Percentiles rank a stretch among this genome's conserved stretches.
Conservation (phyloP, 2,329 filamentous ascomycete species). For the Fusarium sp. region DNA sequence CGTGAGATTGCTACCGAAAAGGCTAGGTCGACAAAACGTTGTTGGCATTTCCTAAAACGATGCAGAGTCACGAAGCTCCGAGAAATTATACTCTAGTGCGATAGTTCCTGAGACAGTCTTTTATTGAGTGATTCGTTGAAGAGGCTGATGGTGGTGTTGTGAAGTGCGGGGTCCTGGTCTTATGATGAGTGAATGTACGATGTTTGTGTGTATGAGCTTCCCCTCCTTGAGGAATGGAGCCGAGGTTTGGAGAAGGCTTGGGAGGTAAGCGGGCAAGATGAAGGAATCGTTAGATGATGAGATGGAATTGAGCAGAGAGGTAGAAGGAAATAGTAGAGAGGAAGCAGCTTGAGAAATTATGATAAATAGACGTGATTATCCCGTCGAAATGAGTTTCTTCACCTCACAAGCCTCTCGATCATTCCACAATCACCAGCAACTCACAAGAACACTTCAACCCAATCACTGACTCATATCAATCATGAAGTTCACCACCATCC, state of each 20-base stretch:
- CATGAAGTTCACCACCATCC: constrained; percentile 29
- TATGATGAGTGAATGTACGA: background rate
- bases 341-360: background rate
- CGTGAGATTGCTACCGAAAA: background rate
- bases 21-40: background rate
- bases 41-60: constrained; percentile 5
- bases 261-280: background rate
- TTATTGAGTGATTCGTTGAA: background rate
- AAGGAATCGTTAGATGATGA: background rate
- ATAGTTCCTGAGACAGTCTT: background rate
- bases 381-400: background rate
- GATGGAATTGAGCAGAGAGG: rapidly evolving
- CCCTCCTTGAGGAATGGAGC: background rate
- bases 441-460: background rate
- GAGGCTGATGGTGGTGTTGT: constrained; percentile 6
- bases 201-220: background rate
- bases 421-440: background rate
- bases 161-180: constrained; percentile 20
- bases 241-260: background rate
- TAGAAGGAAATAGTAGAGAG: background rate
- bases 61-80: constrained; percentile 7
- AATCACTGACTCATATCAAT: background rate
- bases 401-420: background rate
- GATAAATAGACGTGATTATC: constrained; percentile 1
- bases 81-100: background rate